A percentile compares a stretch with the other conserved stretches of the same genome.
These are phyloP conservation scores for Umbelopsis isabellina DNA, from an alignment of 192 early-diverging fungal species.

Conservation along the genomic window DNA sequence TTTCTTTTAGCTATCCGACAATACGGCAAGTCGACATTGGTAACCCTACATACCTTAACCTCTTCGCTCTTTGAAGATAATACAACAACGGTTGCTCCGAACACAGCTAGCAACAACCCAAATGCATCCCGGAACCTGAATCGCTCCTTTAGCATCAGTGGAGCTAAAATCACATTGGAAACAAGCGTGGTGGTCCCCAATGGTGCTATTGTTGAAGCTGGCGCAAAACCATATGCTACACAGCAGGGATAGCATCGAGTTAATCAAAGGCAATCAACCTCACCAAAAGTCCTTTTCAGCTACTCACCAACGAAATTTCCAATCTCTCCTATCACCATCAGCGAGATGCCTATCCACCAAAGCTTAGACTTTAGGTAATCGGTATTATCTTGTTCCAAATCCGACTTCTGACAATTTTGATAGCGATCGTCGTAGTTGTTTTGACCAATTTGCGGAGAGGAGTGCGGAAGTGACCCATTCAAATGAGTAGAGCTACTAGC, in stretches of 20 bases:
- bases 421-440: not conserved
- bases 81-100: slow-evolving; percentile 67
- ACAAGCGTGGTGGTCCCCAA: slow-evolving; percentile 75
- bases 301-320: slow-evolving; percentile 50
- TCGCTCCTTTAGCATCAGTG: slow-evolving; percentile 65
- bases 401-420: slow-evolving; percentile 14
- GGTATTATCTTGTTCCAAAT: slow-evolving; percentile 17
- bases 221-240: slow-evolving; percentile 75
- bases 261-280: not conserved
- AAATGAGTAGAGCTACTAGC: slow-evolving; percentile 31
- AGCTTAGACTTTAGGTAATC: slow-evolving; percentile 56
- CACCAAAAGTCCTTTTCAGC: not conserved
- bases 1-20: not conserved
- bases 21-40: not conserved
- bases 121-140: slow-evolving; percentile 62
- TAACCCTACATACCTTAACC: slow-evolving; percentile 44
- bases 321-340: slow-evolving; percentile 67
- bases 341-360: slow-evolving; percentile 72
- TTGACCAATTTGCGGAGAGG: slow-evolving; percentile 35
- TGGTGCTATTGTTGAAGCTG: slow-evolving; percentile 73
- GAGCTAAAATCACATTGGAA: slow-evolving; percentile 72
- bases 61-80: slow-evolving; percentile 62
- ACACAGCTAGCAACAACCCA: slow-evolving; percentile 64
- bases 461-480: slow-evolving; percentile 36
- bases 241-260: slow-evolving; percentile 9